Evolutionary conservation across 75 land plant genomes (phyloP).

Genomic region (Larix kaempferi): DNA sequence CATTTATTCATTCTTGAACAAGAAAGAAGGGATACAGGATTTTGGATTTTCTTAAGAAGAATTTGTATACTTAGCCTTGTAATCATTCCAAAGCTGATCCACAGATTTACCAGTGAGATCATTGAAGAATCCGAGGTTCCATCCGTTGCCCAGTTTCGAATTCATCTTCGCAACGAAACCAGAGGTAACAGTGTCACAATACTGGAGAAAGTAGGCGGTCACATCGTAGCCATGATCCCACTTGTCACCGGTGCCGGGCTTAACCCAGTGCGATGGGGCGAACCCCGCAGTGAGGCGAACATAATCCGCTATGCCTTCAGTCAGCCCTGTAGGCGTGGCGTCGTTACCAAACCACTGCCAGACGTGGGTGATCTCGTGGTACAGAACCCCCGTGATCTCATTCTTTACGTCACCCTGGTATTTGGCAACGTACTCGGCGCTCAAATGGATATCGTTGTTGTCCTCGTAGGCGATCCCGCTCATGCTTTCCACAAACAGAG

Average conservation of each 20-base stretch:
- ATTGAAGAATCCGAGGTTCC: constrained; percentile 39
- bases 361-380: constrained; percentile 70
- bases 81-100: constrained; percentile 64
- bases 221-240: constrained; percentile 72
- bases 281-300: constrained; percentile 46
- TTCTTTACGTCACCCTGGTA: constrained; percentile 39
- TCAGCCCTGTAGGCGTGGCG: constrained; percentile 24
- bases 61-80: constrained; percentile 41
- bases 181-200: constrained; percentile 33
- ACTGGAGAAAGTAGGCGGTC: constrained; percentile 65
- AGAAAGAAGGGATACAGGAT: no score
- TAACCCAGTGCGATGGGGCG: constrained; percentile 45
- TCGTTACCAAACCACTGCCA: constrained; percentile 71
- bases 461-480: not conserved
- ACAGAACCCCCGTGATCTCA: constrained; percentile 48
- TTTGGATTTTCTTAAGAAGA: no score
- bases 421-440: constrained; percentile 27
- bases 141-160: constrained; percentile 49
- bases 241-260: constrained; percentile 46
- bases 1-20: no score
- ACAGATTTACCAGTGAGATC: constrained; percentile 53
- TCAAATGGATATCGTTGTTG: constrained; percentile 34
- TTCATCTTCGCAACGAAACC: constrained; percentile 76
- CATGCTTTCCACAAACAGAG: constrained; percentile 27
- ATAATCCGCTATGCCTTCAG: constrained; percentile 60